These are phyloP conservation scores for Phalaenopsis equestris DNA, from an alignment of 106 monocot genomes.

Conservation along the genomic window DNA sequence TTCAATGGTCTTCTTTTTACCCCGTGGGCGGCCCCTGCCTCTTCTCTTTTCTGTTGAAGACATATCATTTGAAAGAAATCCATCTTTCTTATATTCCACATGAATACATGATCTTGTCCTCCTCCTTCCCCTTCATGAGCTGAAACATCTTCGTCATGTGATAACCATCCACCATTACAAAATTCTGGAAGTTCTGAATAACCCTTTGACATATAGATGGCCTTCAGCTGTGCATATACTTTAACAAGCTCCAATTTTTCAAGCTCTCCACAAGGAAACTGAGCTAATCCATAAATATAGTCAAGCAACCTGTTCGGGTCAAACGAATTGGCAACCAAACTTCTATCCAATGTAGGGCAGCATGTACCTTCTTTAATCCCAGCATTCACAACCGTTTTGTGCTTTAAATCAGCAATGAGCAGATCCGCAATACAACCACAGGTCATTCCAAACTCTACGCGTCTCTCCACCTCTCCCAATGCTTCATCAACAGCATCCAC, in stretches of 20 bases:
- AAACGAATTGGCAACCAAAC: constrained; percentile 25
- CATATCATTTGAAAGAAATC: constrained; percentile 1
- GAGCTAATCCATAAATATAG: constrained; percentile 35
- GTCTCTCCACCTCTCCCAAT: constrained; percentile 53
- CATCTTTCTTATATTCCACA: constrained; percentile 7
- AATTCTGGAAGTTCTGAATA: constrained; percentile 36
- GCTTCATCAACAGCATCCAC: constrained; percentile 22
- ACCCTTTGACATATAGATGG: constrained; percentile 37
- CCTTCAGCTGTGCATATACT: constrained; percentile 26
- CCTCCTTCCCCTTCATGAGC: constrained; percentile 1
- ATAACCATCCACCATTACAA: constrained; percentile 10
- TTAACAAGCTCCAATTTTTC: constrained; percentile 40
- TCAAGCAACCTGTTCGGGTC: constrained; percentile 36
- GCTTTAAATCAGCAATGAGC: constrained; percentile 17
- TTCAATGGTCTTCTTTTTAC: constrained; percentile 11
- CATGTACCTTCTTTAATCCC: constrained; percentile 40
- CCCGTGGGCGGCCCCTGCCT: constrained; percentile 4
- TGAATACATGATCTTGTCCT: constrained; percentile 9
- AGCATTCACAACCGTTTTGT: constrained; percentile 46
- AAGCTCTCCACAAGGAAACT: constrained; percentile 18
- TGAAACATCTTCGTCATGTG: constrained; percentile 15
- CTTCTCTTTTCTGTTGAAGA: constrained; percentile 15
- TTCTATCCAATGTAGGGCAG: constrained; percentile 14
- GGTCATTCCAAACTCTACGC: constrained; percentile 37
- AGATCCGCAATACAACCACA: constrained; percentile 34